phyloP scores from a whole-genome alignment of 2,329 filamentous ascomycete species.

The Aspergillus sp. region DNA sequence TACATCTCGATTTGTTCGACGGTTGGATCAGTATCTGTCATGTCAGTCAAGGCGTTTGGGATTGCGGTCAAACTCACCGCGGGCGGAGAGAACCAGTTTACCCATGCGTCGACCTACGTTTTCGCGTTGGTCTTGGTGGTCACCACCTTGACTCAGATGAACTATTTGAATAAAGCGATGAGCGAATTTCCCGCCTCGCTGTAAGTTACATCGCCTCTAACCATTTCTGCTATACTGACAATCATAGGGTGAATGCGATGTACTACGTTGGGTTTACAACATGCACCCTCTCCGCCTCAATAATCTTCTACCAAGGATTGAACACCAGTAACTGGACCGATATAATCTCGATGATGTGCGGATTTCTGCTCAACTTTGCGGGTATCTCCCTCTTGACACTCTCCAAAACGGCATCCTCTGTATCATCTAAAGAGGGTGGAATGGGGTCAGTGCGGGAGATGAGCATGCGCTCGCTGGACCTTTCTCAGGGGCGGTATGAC shows the following conservation, averaged over 20 bases:
- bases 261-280: slow-evolving; percentile 99
- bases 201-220: slow-evolving; percentile 55
- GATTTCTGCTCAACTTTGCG: slow-evolving; percentile 91
- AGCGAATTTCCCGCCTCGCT: slow-evolving; percentile 97
- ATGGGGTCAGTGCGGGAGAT: not conserved
- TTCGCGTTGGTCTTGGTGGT: slow-evolving; percentile 91
- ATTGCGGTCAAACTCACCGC: slow-evolving; percentile 96
- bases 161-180: slow-evolving; percentile 98
- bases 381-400: slow-evolving; percentile 95
- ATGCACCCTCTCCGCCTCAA: slow-evolving; percentile 87
- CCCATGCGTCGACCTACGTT: slow-evolving; percentile 91
- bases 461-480: not conserved
- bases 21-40: slow-evolving; percentile 94
- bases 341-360: slow-evolving; percentile 86
- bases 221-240: not conserved
- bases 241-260: slow-evolving; percentile 78
- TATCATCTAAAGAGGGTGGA: not conserved
- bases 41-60: slow-evolving; percentile 98
- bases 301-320: slow-evolving; percentile 93
- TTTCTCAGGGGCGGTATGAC: not conserved
- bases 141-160: slow-evolving; percentile 98
- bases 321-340: slow-evolving; percentile 91
- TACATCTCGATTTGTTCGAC: slow-evolving; percentile 98
- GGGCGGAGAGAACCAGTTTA: slow-evolving; percentile 90
- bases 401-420: slow-evolving; percentile 46